These are phyloP conservation scores for Metarhizium album DNA, from an alignment of 2,329 filamentous ascomycete species.

Conservation along the genomic window DNA sequence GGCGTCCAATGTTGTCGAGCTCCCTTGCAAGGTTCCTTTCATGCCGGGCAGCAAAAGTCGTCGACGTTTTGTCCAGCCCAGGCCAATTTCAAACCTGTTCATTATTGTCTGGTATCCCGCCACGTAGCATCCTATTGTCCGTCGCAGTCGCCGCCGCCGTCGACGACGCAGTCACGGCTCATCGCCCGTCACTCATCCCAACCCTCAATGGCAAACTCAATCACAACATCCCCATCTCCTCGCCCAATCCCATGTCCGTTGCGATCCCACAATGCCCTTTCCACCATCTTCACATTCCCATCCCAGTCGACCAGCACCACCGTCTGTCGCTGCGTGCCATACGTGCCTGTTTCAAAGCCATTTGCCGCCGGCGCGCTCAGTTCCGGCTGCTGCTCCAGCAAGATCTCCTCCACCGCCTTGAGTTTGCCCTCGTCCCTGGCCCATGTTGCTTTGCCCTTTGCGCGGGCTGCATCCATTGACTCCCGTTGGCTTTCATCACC, in stretches of 20 bases:
- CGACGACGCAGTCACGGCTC: no score
- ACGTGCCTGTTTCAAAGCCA: conserved; percentile 47
- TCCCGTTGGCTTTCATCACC: conserved; percentile 35
- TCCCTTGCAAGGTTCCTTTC: background rate
- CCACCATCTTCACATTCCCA: conserved; percentile 48
- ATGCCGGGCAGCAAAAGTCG: background rate
- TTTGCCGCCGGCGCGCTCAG: conserved; percentile 14
- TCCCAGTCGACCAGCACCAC: conserved; percentile 52
- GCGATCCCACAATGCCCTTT: conserved; percentile 49
- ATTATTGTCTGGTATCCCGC: background rate
- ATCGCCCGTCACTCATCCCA: conserved; percentile 34
- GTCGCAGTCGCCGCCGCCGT: background rate
- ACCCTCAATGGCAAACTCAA: conserved; percentile 45
- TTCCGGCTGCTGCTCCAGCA: conserved; percentile 28
- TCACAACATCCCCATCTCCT: conserved; percentile 44
- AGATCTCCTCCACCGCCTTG: conserved; percentile 24
- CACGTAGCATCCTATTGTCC: background rate
- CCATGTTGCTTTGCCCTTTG: conserved; percentile 26
- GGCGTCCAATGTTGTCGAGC: no score
- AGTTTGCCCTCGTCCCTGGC: conserved; percentile 25
- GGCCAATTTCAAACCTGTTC: background rate
- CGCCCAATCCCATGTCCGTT: conserved; percentile 43
- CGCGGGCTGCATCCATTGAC: conserved; percentile 32
- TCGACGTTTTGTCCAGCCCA: background rate
- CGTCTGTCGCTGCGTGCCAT: conserved; percentile 56